Base-by-base conservation (phyloP, 208 protist genomes). In the Crithidia fasciculata region DNA sequence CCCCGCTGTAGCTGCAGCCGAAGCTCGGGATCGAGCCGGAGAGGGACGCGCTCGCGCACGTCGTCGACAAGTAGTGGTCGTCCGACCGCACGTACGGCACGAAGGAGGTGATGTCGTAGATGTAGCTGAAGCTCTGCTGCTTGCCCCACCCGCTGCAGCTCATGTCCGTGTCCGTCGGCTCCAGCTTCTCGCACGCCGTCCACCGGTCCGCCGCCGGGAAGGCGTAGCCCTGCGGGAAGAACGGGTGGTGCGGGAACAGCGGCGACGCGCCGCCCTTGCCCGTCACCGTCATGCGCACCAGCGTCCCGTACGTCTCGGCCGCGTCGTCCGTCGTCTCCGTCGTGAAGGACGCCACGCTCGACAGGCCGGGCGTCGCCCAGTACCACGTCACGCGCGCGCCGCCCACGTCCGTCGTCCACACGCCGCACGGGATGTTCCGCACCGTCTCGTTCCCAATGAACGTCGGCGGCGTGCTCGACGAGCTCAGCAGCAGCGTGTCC, bases 221-320 rank as follows among this genome's bases (percentile, higher is more conserved):
- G 37, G 73, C 49, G 55, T 80, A 55, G 44, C 70, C 70, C 63
- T 89, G 76, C 47, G 78, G 64, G 54, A 82, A 80, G 53, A 89
- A 89, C 28, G 84, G 84, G 57, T 89, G 84, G 58, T 89, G 81
- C 43, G 61, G 36, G 66, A 84, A 89, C 19, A 86, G 76, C n/a
- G 84, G 84, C 16, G 81, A 43, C 19, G 61, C 41, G 19, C 44
- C 49, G 37, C 78, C 84, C 4, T 8, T 16, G 36, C 81, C 81
- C 8, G 57, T 69, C 3, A 85, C 84, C 47, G 80, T 74, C 60
- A 86, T 84, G 50, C 84, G 84, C 60, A 86, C 64, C 57, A 89
- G 74, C 40, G 44, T 53, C 18, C 58, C 18, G 53, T 78, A 69
- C 5, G 37, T 13, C 49, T 4, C 40, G 10, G 44, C 49, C 54